Evolutionary conservation across 805 yeast genomes (phyloP), one percentile per base, ranked within the genome.

Genomic region (Lipomyces spencermartinsiae): DNA sequence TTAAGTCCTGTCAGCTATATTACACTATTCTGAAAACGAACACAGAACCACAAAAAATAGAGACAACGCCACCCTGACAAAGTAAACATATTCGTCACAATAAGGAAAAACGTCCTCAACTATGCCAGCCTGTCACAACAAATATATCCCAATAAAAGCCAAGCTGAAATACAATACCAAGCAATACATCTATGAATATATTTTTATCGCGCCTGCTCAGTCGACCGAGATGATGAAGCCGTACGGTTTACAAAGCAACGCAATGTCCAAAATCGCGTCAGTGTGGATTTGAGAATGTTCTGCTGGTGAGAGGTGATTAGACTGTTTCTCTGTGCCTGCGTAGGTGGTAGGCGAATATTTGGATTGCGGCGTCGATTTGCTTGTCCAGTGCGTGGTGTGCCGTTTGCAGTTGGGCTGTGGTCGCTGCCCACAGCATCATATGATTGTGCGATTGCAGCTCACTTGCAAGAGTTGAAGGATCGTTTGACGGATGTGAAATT

Each of bases 221-320:
- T 91, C 96, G 1, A 80, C 92, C 1, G 90, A 82, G 2, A 91
- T 78, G 1, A 90, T 76, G 86, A 90, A 83, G 54, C 84, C 86
- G 66, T 83, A 84, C 0, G 92, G 92, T 9, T 77, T 74, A 16
- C 79, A 70, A 16, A 87, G 76, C 19, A 84, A 73, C 0, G 82
- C 83, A 3, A 88, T 78, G 53, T 80, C 88, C 1, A 82, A 81
- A 49, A 89, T 82, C 1, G 79, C 72, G 65, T 88, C 91, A 51
- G 80, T 83, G 67, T 86, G 89, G 56, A 80, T 80, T 61, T 79
- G 59, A 83, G 78, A 22, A 80, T 62, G 35, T 79, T 83, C 37
- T 78, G 80, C 65, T 85, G 89, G 59, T 82, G 85, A 8, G 76
- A 77, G 1, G 83, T 76, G 37, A 84, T 79, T 7, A 82, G 68